Conservation (phyloP, 2,329 filamentous ascomycete species). For the Cordyceps militaris region DNA sequence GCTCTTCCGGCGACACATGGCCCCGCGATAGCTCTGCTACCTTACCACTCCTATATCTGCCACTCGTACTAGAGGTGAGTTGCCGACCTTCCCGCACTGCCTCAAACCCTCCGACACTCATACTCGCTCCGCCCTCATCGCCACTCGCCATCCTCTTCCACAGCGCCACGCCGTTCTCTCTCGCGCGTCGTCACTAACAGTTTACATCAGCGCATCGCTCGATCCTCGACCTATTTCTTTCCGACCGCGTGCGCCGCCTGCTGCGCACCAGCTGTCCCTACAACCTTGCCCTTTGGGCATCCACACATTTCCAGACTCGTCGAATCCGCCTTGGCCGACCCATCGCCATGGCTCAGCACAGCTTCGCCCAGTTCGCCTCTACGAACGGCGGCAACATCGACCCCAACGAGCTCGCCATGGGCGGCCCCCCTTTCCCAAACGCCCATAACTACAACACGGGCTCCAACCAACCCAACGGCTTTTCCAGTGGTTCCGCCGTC, state of each 20-base stretch:
- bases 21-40: neutral
- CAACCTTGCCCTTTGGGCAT: conserved; percentile 4
- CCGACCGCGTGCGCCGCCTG: neutral
- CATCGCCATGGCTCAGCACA: conserved; percentile 46
- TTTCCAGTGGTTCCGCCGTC: conserved; percentile 68
- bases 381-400: conserved; percentile 60
- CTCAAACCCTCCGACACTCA: neutral
- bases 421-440: conserved; percentile 48
- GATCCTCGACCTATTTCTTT: neutral
- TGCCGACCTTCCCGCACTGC: neutral
- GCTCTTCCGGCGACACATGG: conserved; percentile 5
- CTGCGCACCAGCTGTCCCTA: neutral
- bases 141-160: neutral
- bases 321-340: conserved; percentile 13
- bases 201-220: neutral
- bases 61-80: conserved; percentile 2
- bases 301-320: conserved; percentile 15
- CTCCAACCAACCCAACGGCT: conserved; percentile 59
- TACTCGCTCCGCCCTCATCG: neutral
- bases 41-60: neutral
- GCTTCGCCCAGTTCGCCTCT: conserved; percentile 49
- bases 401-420: conserved; percentile 76
- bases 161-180: neutral
- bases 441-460: conserved; percentile 48
- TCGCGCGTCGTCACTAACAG: conserved; percentile 1